Conservation (phyloP, 1,284 basidiomycete species). For the Melampsora occidentalis region DNA sequence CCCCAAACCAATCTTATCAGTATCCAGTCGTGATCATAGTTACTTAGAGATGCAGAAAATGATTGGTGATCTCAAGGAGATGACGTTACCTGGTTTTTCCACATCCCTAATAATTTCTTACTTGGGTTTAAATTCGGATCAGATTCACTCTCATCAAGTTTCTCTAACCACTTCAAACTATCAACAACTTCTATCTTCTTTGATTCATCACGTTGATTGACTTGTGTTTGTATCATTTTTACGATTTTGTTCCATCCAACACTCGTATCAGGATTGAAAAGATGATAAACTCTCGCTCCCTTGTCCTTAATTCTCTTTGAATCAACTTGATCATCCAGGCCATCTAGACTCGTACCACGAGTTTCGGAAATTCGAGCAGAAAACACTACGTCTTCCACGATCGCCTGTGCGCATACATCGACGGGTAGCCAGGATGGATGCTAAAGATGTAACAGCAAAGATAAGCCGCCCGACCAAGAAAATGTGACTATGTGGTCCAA, state of each 20-base stretch:
- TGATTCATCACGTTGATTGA: neutral
- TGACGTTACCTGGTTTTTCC: neutral
- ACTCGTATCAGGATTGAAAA: neutral
- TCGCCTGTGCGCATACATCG: conserved; percentile 7
- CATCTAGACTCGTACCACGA: neutral
- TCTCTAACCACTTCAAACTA: neutral
- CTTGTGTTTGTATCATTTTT: neutral
- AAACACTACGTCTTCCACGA: neutral
- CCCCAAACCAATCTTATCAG: too few relatives aligned
- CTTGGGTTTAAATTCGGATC: neutral
- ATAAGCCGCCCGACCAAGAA: neutral
- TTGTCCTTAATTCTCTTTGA: neutral
- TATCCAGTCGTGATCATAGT: too few relatives aligned
- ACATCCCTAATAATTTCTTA: neutral
- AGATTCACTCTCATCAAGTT: neutral
- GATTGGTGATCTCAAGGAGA: too few relatives aligned
- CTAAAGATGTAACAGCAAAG: neutral
- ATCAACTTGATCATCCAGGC: too few relatives aligned
- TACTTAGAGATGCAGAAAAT: too few relatives aligned
- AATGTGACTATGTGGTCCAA: neutral
- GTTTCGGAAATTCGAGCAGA: neutral
- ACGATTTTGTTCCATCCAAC: neutral
- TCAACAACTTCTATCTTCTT: neutral
- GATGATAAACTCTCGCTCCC: neutral
- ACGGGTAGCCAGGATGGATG: conserved; percentile 9